A percentile compares a stretch with the other conserved stretches of the same genome.
Conservation (phyloP, 805 yeast genomes). For the Yarrowia deformans region DNA sequence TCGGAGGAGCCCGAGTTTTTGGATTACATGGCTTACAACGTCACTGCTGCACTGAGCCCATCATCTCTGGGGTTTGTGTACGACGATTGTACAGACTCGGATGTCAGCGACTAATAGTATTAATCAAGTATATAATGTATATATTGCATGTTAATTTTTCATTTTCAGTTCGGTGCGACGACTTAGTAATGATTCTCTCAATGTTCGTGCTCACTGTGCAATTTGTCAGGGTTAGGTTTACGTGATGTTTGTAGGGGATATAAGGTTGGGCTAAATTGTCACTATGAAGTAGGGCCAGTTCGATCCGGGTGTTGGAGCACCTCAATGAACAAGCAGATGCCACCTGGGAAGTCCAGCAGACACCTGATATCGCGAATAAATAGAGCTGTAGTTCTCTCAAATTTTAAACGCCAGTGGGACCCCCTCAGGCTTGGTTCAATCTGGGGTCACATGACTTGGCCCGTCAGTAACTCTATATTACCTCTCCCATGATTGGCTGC, state of each 20-base stretch:
- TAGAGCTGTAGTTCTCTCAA: no score
- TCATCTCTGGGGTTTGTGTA: slow-evolving; percentile 16
- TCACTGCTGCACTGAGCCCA: slow-evolving; percentile 21
- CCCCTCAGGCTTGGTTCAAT: neutral
- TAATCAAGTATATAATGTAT: slow-evolving; percentile 31
- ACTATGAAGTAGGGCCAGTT: neutral
- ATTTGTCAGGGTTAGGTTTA: neutral
- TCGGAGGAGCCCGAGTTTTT: slow-evolving; percentile 27
- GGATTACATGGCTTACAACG: slow-evolving; percentile 36
- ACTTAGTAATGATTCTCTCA: no score
- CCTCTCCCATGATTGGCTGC: slow-evolving; percentile 37
- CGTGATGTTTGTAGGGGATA: neutral
- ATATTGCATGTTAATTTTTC: slow-evolving; percentile 25
- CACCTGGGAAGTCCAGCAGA: no score
- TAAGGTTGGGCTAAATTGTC: neutral
- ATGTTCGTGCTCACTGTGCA: no score
- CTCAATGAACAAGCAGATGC: no score
- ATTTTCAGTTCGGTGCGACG: no score
- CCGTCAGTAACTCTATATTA: slow-evolving; percentile 16
- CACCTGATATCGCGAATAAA: no score
- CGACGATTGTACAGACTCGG: slow-evolving; percentile 24
- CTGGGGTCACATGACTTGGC: slow-evolving; percentile 12
- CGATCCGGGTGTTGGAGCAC: neutral
- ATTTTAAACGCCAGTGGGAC: no score
- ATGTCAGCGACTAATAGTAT: slow-evolving; percentile 25